Percentiles rank a stretch among this genome's conserved stretches.
Conservation (phyloP, 2,329 filamentous ascomycete species). For the Endocalyx cinctus region DNA sequence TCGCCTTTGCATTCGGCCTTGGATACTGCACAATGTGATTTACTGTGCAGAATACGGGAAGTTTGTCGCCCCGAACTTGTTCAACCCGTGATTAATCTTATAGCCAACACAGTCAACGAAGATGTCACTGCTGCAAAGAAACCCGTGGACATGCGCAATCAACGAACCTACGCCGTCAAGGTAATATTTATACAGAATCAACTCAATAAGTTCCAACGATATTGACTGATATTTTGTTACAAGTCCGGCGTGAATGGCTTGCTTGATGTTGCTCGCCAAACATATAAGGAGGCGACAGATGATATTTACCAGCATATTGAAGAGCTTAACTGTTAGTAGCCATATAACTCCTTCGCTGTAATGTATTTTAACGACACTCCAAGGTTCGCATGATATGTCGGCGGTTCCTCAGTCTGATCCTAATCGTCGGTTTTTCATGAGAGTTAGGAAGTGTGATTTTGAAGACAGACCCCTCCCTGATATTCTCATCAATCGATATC, state of each 20-base stretch:
- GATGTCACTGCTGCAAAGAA: slow-evolving; percentile 74
- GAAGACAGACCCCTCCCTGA: slow-evolving; percentile 57
- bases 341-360: too few relatives aligned
- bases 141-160: slow-evolving; percentile 82
- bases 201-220: not conserved
- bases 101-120: slow-evolving; percentile 69
- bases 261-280: slow-evolving; percentile 81
- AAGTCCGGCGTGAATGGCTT: slow-evolving; percentile 77
- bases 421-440: slow-evolving; percentile 74
- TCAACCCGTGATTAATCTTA: slow-evolving; percentile 56
- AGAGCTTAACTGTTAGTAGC: slow-evolving; percentile 58
- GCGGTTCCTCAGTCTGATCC: slow-evolving; percentile 72
- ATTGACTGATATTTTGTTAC: not conserved
- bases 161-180: slow-evolving; percentile 85
- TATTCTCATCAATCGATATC: slow-evolving; percentile 71
- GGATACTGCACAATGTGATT: slow-evolving; percentile 54
- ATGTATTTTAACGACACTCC: too few relatives aligned
- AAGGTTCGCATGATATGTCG: slow-evolving; percentile 53
- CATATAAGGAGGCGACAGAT: slow-evolving; percentile 82
- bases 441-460: slow-evolving; percentile 58
- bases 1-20: slow-evolving; percentile 65
- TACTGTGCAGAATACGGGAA: slow-evolving; percentile 64
- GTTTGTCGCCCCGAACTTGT: slow-evolving; percentile 64
- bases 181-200: slow-evolving; percentile 30
- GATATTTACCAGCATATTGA: slow-evolving; percentile 70